Base-by-base conservation (phyloP, 2,329 filamentous ascomycete genomes). In the Cladorrhinum sp. region DNA sequence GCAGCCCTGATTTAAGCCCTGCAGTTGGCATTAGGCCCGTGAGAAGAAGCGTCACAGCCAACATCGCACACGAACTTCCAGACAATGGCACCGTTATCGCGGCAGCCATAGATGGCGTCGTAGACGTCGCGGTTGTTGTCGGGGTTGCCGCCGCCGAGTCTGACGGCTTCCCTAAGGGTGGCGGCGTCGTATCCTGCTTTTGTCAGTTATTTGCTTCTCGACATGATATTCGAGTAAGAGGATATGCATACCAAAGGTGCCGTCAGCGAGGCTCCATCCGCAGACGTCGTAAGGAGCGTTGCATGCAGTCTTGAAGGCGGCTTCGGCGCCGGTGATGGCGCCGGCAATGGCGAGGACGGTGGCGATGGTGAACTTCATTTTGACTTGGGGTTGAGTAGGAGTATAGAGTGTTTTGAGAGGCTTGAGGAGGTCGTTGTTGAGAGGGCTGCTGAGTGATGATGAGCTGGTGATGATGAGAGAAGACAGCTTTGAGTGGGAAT, bases 101-200 rank as follows among this genome's bases (percentile, higher is more conserved):
- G 48, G 60, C 60, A 62, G 52, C 56, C 58, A 52, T 62, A 62
- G 57, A 62, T 57, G 52, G 51, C 22, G 48, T 62, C 56, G 52
- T 50, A 59, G 36, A 62, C 12, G 52, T 59, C 41, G 27, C 18
- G 52, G 20, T 49, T n/a, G 57, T 54, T 50, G 49, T 10, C 25
- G 2, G 57, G 12, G 25, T 62, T 53, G 52, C 59, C 56, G 27
- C 60, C 60, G 23, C 52, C 60, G 29, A 52, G 52, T 7, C 16
- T n/a, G 20, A 57, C 57, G 4, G 60, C 60, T 16, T 23, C 57
- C 10, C 18, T 5, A 20, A 62, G 57, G 2, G 18, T 32, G 3
- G 27, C 18, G 12, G 6, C 22, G 18, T 50, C 18, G 38, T 62
- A 59, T 36, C 22, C 60, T 62, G 27, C 18, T 50, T 50, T 9